phyloP scores from a whole-genome alignment of 2,329 filamentous ascomycete species.

The Pseudopithomyces chartarum region DNA sequence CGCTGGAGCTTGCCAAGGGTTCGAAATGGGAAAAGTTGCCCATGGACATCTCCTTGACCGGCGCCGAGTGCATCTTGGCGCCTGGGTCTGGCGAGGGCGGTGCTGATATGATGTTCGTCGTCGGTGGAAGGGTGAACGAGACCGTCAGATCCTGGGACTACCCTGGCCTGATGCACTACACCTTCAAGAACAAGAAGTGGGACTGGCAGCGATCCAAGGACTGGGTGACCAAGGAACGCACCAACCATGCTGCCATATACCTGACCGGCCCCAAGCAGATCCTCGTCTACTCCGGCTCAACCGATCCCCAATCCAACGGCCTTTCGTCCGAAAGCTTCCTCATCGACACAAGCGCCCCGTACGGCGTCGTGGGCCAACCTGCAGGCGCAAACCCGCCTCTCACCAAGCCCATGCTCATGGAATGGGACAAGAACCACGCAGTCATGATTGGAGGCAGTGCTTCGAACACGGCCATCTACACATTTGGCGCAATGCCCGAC shows the following conservation, averaged over 20 bases:
- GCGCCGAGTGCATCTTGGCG: conserved; percentile 77
- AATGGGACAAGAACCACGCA: conserved; percentile 73
- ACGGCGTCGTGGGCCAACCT: conserved; percentile 61
- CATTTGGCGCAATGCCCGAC: conserved; percentile 62
- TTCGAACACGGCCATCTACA: conserved; percentile 70
- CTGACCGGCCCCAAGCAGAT: conserved; percentile 72
- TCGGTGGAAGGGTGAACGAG: conserved; percentile 67
- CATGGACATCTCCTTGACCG: conserved; percentile 72
- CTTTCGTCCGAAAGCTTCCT: conserved; percentile 77
- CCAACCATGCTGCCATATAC: conserved; percentile 77
- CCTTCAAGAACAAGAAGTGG: conserved; percentile 63
- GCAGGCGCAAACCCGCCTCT: conserved; percentile 61
- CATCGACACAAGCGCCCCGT: conserved; percentile 69
- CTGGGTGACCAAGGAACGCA: conserved; percentile 67
- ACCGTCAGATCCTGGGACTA: conserved; percentile 58
- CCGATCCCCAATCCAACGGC: conserved; percentile 60
- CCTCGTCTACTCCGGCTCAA: conserved; percentile 77
- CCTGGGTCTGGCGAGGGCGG: conserved; percentile 59
- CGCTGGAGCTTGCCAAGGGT: conserved; percentile 69
- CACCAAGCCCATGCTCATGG: conserved; percentile 71
- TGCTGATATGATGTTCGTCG: conserved; percentile 74
- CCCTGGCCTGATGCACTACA: conserved; percentile 74
- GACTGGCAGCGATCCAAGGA: conserved; percentile 57
- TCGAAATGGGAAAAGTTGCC: conserved; percentile 72
- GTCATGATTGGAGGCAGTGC: conserved; percentile 69